Percentiles rank a stretch among this genome's conserved stretches.
Evolutionary conservation across 495 filamentous ascomycete species (phyloP).

Genomic region (Neurospora cerealis): DNA sequence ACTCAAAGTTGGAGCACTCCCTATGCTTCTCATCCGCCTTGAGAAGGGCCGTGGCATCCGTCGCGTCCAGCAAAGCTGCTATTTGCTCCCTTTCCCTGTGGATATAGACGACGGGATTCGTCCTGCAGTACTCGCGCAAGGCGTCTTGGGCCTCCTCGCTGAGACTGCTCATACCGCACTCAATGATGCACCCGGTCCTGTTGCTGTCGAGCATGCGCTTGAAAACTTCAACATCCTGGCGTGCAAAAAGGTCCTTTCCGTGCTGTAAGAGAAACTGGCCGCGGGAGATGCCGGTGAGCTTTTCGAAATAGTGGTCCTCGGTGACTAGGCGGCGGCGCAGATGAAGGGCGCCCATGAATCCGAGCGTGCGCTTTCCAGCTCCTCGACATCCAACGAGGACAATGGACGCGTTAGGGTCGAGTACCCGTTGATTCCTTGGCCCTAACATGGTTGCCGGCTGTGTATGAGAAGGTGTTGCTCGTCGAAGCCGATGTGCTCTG

Average conservation of each 20-base stretch:
- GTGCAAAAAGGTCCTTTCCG: slow-evolving; percentile 49
- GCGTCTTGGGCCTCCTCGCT: slow-evolving; percentile 49
- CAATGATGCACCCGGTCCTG: slow-evolving; percentile 57
- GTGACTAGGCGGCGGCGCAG: slow-evolving; percentile 62
- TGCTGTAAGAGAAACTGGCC: slow-evolving; percentile 50
- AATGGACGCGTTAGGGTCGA: slow-evolving; percentile 55
- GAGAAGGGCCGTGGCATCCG: slow-evolving; percentile 44
- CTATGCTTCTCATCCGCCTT: slow-evolving; percentile 46
- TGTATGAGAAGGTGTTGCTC: background rate
- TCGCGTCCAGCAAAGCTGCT: slow-evolving; percentile 49
- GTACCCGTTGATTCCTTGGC: slow-evolving; percentile 34
- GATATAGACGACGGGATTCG: slow-evolving; percentile 67
- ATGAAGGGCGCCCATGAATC: slow-evolving; percentile 65
- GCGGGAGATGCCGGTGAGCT: slow-evolving; percentile 52
- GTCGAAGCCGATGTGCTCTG: background rate
- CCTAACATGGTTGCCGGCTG: slow-evolving; percentile 13
- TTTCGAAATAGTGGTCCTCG: slow-evolving; percentile 60
- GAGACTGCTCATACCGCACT: slow-evolving; percentile 47
- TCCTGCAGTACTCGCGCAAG: slow-evolving; percentile 46
- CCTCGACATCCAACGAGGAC: slow-evolving; percentile 68
- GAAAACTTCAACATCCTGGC: slow-evolving; percentile 52
- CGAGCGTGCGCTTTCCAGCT: slow-evolving; percentile 67
- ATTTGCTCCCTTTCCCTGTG: slow-evolving; percentile 60
- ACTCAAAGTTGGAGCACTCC: slow-evolving; percentile 68
- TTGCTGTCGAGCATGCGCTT: slow-evolving; percentile 57